Conservation (phyloP, 345 rosid species). For the Eucalyptus erythrocorys region DNA sequence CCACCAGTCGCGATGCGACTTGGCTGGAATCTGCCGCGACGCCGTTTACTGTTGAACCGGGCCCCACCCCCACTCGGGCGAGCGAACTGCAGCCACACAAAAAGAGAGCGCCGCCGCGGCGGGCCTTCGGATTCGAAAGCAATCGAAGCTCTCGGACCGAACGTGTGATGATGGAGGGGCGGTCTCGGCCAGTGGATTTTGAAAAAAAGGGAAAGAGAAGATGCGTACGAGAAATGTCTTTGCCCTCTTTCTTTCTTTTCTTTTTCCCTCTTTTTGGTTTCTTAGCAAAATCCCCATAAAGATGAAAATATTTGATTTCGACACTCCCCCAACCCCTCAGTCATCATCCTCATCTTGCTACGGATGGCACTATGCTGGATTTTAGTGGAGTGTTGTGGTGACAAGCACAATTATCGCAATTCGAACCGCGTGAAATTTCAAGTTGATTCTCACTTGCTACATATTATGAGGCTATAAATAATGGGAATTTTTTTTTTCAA, state of each 20-base stretch:
- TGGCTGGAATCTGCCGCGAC: not conserved
- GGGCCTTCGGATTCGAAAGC: not conserved
- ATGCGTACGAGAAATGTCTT: not conserved
- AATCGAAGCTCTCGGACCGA: not conserved
- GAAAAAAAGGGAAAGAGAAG: not conserved
- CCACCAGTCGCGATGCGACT: not conserved
- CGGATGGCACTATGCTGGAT: rapidly evolving
- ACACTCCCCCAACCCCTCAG: rapidly evolving
- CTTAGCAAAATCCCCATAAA: not conserved
- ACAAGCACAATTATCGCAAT: rapidly evolving
- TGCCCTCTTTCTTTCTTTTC: not conserved
- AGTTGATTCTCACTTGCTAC: too few species aligned
- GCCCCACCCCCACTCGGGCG: not conserved
- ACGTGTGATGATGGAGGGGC: not conserved
- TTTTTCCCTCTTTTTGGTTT: rapidly evolving
- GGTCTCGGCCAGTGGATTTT: not conserved
- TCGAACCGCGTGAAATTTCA: not conserved
- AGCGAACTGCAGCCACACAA: not conserved
- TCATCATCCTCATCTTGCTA: not conserved
- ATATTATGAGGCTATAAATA: not conserved
- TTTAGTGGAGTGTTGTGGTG: not conserved
- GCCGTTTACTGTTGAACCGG: not conserved
- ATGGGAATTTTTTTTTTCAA: not conserved
- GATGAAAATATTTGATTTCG: not conserved
- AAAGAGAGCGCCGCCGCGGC: not conserved